Evolutionary conservation across 306 rosid genomes (phyloP).

Genomic region (Castanea sativa): DNA sequence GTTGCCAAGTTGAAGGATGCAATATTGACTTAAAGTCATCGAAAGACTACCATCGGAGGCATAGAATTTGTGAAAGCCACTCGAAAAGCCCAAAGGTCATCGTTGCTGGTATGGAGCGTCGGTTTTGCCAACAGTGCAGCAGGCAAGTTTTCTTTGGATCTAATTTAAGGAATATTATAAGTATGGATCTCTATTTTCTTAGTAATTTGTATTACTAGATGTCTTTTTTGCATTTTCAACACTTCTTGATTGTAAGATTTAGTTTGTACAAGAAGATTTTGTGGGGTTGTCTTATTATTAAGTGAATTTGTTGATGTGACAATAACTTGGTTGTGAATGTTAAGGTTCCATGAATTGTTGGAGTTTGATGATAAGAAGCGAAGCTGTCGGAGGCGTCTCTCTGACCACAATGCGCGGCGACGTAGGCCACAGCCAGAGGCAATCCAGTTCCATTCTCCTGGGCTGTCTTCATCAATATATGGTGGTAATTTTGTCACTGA

Average conservation of each 20-base stretch:
- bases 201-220: not conserved
- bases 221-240: not conserved
- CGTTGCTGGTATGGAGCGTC: constrained; percentile 65
- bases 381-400: constrained; percentile 92
- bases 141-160: constrained; percentile 50
- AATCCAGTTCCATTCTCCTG: constrained; percentile 42
- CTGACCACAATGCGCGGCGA: constrained; percentile 98
- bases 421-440: constrained; percentile 75
- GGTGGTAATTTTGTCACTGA: constrained; percentile 28
- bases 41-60: constrained; percentile 87
- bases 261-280: not conserved
- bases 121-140: constrained; percentile 98
- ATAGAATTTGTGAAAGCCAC: constrained; percentile 76
- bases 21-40: constrained; percentile 68
- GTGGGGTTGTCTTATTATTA: not conserved
- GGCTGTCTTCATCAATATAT: constrained; percentile 54
- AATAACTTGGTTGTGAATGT: constrained; percentile 27
- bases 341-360: constrained; percentile 80
- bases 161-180: not conserved
- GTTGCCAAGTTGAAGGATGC: constrained; percentile 95
- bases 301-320: constrained; percentile 9
- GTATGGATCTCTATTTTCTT: not conserved
- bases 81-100: constrained; percentile 77
- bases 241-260: not conserved
- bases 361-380: constrained; percentile 92